Base-by-base conservation (phyloP, 768 basidiomycete species). In the Pleurotus cornucopiae region DNA sequence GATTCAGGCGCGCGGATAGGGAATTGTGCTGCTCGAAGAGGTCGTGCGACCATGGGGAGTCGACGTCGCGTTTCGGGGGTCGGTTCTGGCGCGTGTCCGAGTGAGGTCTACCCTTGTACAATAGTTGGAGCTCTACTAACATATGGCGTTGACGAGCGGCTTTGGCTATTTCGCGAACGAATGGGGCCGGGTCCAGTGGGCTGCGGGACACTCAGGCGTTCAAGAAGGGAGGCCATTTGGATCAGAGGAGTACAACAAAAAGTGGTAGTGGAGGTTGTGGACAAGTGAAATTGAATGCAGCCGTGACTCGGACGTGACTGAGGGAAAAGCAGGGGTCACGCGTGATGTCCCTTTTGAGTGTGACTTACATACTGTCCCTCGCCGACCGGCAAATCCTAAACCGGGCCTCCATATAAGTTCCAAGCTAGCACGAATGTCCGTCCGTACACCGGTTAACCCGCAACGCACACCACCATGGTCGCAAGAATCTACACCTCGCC, bases 31-130 rank as follows among this genome's bases (percentile, higher is more conserved):
- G 69, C 56, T 86, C 83, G 61, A 71, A 90, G 53, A 89, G 69
- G 67, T 90, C 88, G 63, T 90, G 88, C 40, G 85, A 76, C 88
- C 88, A 90, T 40, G 73, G 74, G 16, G 77, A 74, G 60, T 90
- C 83, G 40, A 82, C 64, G 63, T 89, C 81, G 66, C 85, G 85
- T 65, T 85, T 88, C 30, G 84, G 84, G 20, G 76, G 72, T 20
- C 81, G 79, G 41, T 72, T 77, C 39, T 77, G 68, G 48, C 84
- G 64, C 74, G 45, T 49, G 57, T 54, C 46, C 57, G 56, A 59
- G 58, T 59, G 58, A 63, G 64, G 57, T 52, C 49, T 48, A 58
- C 51, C 59, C 60, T 56, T 57, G 59, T 57, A 60, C 57, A 46
- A 43, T 55, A 55, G 47, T 54, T 48, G 59, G 59, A 55, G 58